These are phyloP conservation scores for Penicillium palitans DNA, from an alignment of 2,329 filamentous ascomycete genomes.

Conservation along the genomic window DNA sequence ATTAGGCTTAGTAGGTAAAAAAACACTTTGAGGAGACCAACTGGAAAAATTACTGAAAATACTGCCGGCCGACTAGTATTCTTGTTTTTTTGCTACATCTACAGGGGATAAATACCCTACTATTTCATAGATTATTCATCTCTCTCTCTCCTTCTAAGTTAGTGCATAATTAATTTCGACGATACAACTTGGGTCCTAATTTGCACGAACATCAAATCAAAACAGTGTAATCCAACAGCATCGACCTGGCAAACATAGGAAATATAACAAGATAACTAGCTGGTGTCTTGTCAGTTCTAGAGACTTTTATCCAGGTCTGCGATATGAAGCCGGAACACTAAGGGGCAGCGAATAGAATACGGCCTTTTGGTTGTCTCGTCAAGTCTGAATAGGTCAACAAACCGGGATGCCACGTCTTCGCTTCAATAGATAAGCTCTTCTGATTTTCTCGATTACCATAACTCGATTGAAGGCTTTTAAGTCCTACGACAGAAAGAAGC, in stretches of 20 bases:
- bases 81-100: too few relatives aligned
- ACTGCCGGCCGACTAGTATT: too few relatives aligned
- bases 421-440: constrained; percentile 4
- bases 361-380: constrained; percentile 17
- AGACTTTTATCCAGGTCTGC: constrained; percentile 2
- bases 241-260: background rate
- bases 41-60: too few relatives aligned
- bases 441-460: constrained; percentile 1
- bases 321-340: background rate
- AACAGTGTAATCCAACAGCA: background rate
- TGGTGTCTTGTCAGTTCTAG: background rate
- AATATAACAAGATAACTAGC: background rate
- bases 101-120: too few relatives aligned
- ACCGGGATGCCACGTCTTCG: background rate
- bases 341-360: constrained; percentile 9
- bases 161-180: background rate
- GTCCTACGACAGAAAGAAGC: background rate
- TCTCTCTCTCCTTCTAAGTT: too few relatives aligned
- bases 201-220: background rate
- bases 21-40: too few relatives aligned
- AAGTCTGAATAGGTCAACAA: constrained; percentile 4
- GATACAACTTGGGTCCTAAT: background rate
- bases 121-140: too few relatives aligned
- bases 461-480: constrained; percentile 1
- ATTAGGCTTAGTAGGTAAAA: too few relatives aligned